Conservation (phyloP, 305 asterid genomes). For the Plantago coronopus region DNA sequence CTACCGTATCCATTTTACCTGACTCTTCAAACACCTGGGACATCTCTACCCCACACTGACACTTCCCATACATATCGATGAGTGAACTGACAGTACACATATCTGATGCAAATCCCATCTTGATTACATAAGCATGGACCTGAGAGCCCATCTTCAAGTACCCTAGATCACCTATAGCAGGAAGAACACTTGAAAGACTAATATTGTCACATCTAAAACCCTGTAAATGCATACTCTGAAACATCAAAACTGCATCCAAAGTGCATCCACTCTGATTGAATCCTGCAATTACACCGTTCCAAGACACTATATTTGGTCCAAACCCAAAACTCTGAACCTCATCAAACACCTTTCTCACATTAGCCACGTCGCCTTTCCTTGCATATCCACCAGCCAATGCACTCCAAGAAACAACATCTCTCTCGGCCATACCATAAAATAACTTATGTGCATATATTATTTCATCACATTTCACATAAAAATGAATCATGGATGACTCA, state of each 20-base stretch:
- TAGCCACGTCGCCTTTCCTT: conserved; percentile 51
- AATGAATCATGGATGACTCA: conserved; percentile 64
- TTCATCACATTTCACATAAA: conserved; percentile 57
- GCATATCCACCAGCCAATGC: conserved; percentile 82
- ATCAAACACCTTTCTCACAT: conserved; percentile 45
- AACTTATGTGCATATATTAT: conserved; percentile 48
- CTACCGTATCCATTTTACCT: conserved; percentile 50
- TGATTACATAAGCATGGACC: conserved; percentile 62
- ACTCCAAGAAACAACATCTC: conserved; percentile 71
- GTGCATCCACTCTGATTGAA: conserved; percentile 74
- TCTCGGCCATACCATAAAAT: conserved; percentile 46
- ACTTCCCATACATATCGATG: conserved; percentile 78
- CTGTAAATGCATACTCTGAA: conserved; percentile 52
- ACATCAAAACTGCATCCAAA: conserved; percentile 57
- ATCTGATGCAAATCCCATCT: conserved; percentile 51
- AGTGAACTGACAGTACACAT: conserved; percentile 70
- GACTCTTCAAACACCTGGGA: conserved; percentile 51
- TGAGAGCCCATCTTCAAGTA: conserved; percentile 49
- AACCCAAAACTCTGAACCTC: conserved; percentile 41
- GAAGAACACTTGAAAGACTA: conserved; percentile 78
- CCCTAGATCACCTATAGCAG: conserved; percentile 69
- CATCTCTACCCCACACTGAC: conserved; percentile 48
- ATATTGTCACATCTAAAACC: conserved; percentile 61
- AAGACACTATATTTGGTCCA: conserved; percentile 62
- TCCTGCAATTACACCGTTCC: conserved; percentile 94